Conservation (phyloP, 2,329 filamentous ascomycete species). For the Claviceps sp. region DNA sequence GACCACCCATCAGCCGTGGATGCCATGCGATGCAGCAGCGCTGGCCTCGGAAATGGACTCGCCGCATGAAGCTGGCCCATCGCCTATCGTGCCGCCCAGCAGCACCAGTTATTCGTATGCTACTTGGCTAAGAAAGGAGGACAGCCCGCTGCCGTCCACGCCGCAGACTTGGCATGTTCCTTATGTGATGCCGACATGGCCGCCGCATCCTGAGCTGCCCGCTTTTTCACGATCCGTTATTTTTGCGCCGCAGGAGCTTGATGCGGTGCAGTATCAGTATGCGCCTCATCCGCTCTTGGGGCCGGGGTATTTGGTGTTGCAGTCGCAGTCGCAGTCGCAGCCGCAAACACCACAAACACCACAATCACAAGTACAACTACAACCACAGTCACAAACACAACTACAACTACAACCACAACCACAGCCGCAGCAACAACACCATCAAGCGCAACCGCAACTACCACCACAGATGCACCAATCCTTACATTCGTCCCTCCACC, state of each 20-base stretch:
- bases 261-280: constrained; percentile 5
- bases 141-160: neutral
- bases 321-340: constrained; percentile 3
- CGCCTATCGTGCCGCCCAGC: constrained; percentile 3
- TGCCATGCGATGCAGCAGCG: neutral
- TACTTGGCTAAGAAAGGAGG: neutral
- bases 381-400: too few relatives aligned
- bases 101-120: constrained; percentile 1
- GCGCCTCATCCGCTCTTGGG: constrained; percentile 5
- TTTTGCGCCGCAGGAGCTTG: constrained; percentile 3
- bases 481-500: neutral
- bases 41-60: constrained; percentile 2
- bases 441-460: neutral
- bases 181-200: constrained; percentile 1
- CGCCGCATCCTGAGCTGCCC: constrained; percentile 2
- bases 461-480: neutral
- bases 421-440: neutral
- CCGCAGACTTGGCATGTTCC: constrained; percentile 1
- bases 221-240: neutral
- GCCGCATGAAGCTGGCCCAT: neutral
- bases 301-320: constrained; percentile 6
- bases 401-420: neutral
- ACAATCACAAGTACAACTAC: neutral
- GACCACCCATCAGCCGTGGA: constrained; percentile 5
- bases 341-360: neutral